These are phyloP conservation scores for Malus hybrid DNA, from an alignment of 331 rosid species.

Conservation along the genomic window DNA sequence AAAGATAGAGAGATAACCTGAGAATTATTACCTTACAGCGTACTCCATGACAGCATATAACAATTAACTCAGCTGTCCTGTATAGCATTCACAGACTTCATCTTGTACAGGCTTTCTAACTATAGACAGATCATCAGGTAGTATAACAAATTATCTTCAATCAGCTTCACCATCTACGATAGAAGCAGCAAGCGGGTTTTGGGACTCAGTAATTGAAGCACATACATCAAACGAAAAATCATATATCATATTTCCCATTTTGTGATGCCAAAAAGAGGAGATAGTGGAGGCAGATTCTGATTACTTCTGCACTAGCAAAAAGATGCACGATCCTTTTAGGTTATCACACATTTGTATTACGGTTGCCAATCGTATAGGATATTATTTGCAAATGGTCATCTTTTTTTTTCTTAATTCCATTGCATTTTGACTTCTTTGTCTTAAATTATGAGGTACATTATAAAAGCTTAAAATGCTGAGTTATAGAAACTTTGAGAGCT, in stretches of 20 bases:
- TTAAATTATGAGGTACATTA: neutral
- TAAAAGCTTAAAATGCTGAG: neutral
- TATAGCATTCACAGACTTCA: constrained; percentile 14
- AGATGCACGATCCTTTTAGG: neutral
- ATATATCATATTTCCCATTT: neutral
- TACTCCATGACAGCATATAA: constrained; percentile 40
- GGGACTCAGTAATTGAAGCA: constrained; percentile 14
- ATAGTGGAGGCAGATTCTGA: neutral
- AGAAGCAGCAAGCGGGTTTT: neutral
- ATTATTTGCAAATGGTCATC: neutral
- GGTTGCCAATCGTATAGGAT: neutral
- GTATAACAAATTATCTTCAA: constrained; percentile 7
- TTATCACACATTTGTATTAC: neutral
- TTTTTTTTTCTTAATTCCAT: neutral
- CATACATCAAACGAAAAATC: neutral
- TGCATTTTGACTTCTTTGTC: neutral
- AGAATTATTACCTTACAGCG: constrained; percentile 38
- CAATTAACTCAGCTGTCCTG: constrained; percentile 14
- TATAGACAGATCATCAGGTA: constrained; percentile 9
- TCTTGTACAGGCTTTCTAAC: constrained; percentile 2
- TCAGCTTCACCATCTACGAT: constrained; percentile 11
- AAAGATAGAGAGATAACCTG: neutral
- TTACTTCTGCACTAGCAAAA: neutral
- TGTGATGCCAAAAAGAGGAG: neutral
- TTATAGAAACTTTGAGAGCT: neutral